Base-by-base conservation (phyloP, 2,329 filamentous ascomycete species). In the Trichoderma asperellum region DNA sequence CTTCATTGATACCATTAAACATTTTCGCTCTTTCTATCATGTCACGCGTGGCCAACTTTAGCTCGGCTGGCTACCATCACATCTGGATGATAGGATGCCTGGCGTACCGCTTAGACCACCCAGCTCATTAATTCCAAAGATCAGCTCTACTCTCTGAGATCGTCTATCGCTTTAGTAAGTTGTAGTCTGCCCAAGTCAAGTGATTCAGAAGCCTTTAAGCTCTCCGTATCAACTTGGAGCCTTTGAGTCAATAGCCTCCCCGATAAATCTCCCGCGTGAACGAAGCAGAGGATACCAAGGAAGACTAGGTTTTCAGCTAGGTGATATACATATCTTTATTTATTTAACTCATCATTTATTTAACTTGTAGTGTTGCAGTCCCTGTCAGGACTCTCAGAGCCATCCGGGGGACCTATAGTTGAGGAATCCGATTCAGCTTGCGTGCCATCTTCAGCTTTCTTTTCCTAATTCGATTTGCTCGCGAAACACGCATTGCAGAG, bases 401-500 rank as follows among this genome's bases (percentile, higher is more conserved):
- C 29, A 57, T 47, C n/a, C 4, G 3, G n/a, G 40, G 4, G 14
- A 16, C 18, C 10, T 14, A 4, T 6, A 18, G 12, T 29, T 27
- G 37, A 47, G 5, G n/a, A 24, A n/a, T 57, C 62, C 8, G 37
- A 21, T 40, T 27, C 10, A 5, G 24, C 52, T 21, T 56, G 62
- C 53, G 37, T 47, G 52, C 32, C 35, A 43, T 21, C 62, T 40
- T 47, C 16, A n/a, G 35, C 53, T 57, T 57, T 10, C 32, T 56
- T 52, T 37, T 52, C 63, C 55, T 67, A 67, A 57, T n/a, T 49
- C 43, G 55, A 27, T 29, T 32, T 67, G 32, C 40, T 40, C n/a
- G 55, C 27, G 40, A 34, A 67, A 55, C 63, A 67, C 29, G 75
- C 70, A 71, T 84, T 84, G 73, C 84, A 86, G 37, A 77, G 76